Base-by-base conservation (phyloP, 2,329 filamentous ascomycete species). In the Xylaria polymorpha region DNA sequence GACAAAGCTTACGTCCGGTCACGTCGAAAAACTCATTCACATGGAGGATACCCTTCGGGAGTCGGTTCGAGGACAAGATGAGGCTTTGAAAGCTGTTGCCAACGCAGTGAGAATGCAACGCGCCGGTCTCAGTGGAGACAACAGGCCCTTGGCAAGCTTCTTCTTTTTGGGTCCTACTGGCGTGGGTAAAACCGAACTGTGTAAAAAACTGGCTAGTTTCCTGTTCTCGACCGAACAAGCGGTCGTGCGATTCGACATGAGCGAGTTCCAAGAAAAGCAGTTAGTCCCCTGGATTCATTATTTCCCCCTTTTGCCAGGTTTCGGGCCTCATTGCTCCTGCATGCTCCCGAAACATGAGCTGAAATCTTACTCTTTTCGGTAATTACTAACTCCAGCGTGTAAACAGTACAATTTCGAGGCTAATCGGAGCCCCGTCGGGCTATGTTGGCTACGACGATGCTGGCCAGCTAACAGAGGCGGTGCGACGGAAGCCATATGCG, bases 151-250 rank as follows among this genome's bases (percentile, higher is more conserved):
- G 6, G 96, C 95, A 0, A 97, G 92, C 0, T 98, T 98, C 84
- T 98, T 98, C 91, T 98, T 98, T 87, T 87, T 98, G 3, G 96
- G 96, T 0, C 96, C 96, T 5, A 98, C 96, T 0, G 96, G 96
- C 77, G 95, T 98, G 20, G 96, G 96, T 66, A 99, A 98, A 84
- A 99, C 96, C 3, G 94, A 98, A 78, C 88, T 98, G 0, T 97
- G 94, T 86, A 98, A 98, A 85, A 95, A 97, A 79, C 91, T 99
- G 75, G 96, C 96, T 1, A 88, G 87, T 67, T 98, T 98, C 83
- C 85, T 99, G 44, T 99, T 98, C 82, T 96, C 92, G 0, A 97
- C 94, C 1, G 93, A 97, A 75, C 90, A 90, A 35, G 95, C 96
- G 2, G 94, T 99, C 32, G 89, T 98, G 41, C 88, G 96, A 41